Conservation (phyloP, 2,329 filamentous ascomycete genomes). For the Curvularia lunata region DNA sequence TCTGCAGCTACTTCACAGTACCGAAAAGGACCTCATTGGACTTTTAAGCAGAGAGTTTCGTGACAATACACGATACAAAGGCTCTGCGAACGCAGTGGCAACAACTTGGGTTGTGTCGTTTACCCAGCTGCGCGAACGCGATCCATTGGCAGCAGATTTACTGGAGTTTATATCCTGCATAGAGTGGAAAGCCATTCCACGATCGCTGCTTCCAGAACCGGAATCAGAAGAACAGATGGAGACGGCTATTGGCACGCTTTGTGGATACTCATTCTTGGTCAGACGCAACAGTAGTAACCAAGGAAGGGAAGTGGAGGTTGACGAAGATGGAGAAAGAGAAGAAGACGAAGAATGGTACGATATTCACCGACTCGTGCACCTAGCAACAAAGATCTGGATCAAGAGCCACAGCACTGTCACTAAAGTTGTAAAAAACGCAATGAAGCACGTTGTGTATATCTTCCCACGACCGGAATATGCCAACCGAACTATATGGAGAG, state of each 20-base stretch:
- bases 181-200: conserved; percentile 28
- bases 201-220: conserved; percentile 18
- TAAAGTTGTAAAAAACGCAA: background rate
- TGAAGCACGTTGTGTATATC: background rate
- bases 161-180: conserved; percentile 43
- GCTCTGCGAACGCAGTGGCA: conserved; percentile 49
- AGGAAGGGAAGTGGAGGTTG: background rate
- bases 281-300: conserved; percentile 14
- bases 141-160: conserved; percentile 45
- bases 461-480: background rate
- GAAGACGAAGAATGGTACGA: background rate
- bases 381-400: background rate
- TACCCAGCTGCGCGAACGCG: conserved; percentile 33
- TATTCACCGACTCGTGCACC: background rate
- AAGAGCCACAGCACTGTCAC: background rate
- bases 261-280: conserved; percentile 30
- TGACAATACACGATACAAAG: conserved; percentile 47
- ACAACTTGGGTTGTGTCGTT: conserved; percentile 56
- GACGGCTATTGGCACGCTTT: background rate
- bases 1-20: conserved; percentile 41
- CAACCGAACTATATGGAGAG: background rate
- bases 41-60: conserved; percentile 51
- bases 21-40: conserved; percentile 41
- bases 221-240: conserved; percentile 4
- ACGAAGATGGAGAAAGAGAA: no score